Evolutionary conservation across 179 eudicot genomes (phyloP), one percentile per base, ranked within the genome.

Genomic region (Beta lomatogona): DNA sequence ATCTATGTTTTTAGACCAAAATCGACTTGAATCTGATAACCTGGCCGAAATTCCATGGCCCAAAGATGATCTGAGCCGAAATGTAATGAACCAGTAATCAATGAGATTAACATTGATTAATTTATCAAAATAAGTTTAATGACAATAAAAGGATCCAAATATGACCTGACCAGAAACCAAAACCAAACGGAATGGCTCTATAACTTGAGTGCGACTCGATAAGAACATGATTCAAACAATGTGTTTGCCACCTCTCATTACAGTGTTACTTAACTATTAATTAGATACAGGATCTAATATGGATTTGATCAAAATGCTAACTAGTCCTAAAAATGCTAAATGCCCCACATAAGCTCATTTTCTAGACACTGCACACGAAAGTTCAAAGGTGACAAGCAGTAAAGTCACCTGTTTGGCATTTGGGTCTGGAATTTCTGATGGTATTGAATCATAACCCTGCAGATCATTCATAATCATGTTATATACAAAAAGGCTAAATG

Each of bases 361-460:
- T 4, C 1, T n/a, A 15, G 71, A 67, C 48, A 67, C 48, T 0
- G 22, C 25, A 44, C 53, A 69, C 44, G 22, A 44, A 36, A 69
- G 53, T n/a, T 36, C 7, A 48, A 69, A 44, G 9, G 6, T 53
- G 19, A 52, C 9, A 75, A 16, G 50, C 64, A 16, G 55, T 48
- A 15, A 58, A 60, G 46, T 25, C 67, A 93, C 97, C 97, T 92
- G 84, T 83, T 83, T 93, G 63, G 92, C 97, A 71, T 88, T 88
- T 44, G 95, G 92, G 81, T 93, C 93, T 31, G 95, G 90, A 70
- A 93, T 92, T 83, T 92, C 93, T 31, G 85, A 57, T 0, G 90
- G 97, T 55, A 93, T 92, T 46, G 89, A 85, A 81, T 90, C 94
- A 86, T 93, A 92, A 16, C 93, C 97, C 97, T 93, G 88, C 73